Percentiles rank a stretch among this genome's conserved stretches.
Conservation (phyloP, 2,329 filamentous ascomycete genomes). For the Hypoxylon sp. region DNA sequence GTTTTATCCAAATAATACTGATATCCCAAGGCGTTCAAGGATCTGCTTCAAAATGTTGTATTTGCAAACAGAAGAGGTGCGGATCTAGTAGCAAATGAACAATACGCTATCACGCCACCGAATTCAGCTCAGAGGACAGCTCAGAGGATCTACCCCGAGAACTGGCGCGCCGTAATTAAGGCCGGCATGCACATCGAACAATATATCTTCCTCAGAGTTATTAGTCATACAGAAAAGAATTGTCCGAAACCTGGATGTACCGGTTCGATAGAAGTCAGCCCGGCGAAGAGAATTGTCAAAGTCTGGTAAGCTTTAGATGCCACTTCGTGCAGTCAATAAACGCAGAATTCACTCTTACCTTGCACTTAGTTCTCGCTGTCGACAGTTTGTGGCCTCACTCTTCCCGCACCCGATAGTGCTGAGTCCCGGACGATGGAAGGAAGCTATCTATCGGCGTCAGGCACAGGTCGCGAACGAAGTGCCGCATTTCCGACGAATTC, state of each 20-base stretch:
- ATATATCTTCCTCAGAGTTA: background rate
- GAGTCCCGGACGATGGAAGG: too few species aligned
- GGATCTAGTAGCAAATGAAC: background rate
- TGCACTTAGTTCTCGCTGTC: too few species aligned
- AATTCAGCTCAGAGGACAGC: too few species aligned
- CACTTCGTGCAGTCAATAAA: too few species aligned
- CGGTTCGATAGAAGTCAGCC: background rate
- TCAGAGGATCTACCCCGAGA: background rate
- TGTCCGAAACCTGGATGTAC: background rate
- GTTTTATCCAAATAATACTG: background rate
- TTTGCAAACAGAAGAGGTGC: background rate
- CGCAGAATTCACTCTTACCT: too few species aligned
- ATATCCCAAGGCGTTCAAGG: background rate
- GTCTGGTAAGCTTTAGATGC: too few species aligned
- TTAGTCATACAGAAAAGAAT: background rate
- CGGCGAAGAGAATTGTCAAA: background rate
- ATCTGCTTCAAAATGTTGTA: background rate
- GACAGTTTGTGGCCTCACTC: too few species aligned
- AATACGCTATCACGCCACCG: background rate
- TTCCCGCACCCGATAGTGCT: too few species aligned
- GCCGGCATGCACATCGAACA: conserved; percentile 1
- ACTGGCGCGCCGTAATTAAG: background rate
- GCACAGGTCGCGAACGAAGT: too few species aligned
- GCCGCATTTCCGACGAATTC: background rate
- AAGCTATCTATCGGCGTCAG: too few species aligned